These are phyloP conservation scores for Phytopythium aichiense DNA, from an alignment of 352 stramenopile species.

Conservation along the genomic window DNA sequence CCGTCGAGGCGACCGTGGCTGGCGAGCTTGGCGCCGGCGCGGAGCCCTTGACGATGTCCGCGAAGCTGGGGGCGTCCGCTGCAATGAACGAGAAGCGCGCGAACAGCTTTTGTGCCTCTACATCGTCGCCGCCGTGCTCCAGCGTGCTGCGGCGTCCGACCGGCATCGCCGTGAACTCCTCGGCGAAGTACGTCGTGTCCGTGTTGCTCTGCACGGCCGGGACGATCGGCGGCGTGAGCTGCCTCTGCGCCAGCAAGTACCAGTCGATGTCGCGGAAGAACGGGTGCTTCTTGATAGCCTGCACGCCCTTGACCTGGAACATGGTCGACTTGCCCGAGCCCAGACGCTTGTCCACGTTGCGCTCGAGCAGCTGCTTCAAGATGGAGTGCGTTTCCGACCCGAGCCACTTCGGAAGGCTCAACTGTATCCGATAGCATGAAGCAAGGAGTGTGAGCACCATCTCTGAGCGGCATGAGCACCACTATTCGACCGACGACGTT, in stretches of 20 bases:
- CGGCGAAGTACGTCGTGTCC: constrained; percentile 93
- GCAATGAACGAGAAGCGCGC: constrained; percentile 74
- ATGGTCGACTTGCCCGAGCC: constrained; percentile 94
- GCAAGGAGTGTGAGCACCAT: constrained; percentile 4
- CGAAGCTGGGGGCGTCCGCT: constrained; percentile 52
- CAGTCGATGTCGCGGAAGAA: constrained; percentile 96
- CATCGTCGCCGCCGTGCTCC: constrained; percentile 29
- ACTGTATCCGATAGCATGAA: constrained; percentile 13
- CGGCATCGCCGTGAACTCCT: constrained; percentile 84
- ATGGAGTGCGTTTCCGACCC: constrained; percentile 90
- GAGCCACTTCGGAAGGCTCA: constrained; percentile 78
- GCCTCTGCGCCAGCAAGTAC: constrained; percentile 89
- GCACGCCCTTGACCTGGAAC: constrained; percentile 97
- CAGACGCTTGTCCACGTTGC: constrained; percentile 93
- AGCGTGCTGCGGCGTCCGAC: constrained; percentile 54
- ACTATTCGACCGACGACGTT: neutral
- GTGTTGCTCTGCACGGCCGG: constrained; percentile 84
- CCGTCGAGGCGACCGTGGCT: neutral
- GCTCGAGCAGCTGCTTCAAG: constrained; percentile 95
- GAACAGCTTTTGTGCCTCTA: constrained; percentile 47
- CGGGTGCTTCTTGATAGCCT: constrained; percentile 93
- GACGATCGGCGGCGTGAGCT: constrained; percentile 87
- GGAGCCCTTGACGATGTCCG: constrained; percentile 28
- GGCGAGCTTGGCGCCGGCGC: neutral
- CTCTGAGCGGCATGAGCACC: neutral